Evolutionary conservation across 1,139 yeast species (phyloP), one percentile per base, ranked within the genome.

Genomic region (Geotrichum histeridarum): DNA sequence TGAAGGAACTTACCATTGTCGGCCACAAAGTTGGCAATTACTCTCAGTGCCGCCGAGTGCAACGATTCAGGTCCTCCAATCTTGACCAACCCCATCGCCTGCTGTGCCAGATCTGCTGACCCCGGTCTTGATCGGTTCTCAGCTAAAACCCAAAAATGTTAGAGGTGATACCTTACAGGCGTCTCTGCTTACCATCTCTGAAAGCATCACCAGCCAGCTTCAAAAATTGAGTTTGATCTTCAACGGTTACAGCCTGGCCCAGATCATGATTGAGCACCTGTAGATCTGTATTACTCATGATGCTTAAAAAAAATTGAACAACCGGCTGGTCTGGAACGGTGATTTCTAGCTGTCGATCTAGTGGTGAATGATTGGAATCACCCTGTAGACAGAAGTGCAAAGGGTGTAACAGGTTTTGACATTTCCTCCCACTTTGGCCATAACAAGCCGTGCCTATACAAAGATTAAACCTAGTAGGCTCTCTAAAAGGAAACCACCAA

Each of bases 1-100:
- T 30, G 37, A 41, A 15, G 8, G 9, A 12, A 56, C 59, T 11
- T 39, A 59, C 61, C 58, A 43, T 54, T 46, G 32, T 62, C 61
- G 30, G 61, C 60, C 15, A 60, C 59, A 11, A 60, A 50, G 44
- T 62, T 62, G 12, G 62, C 64, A 15, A 62, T 47, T 4, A 61
- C 57, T 17, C 60, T 50, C 17, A 62, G 46, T 11, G 47, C 45
- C 12, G 32, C 35, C 15, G 37, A 27, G 11, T 48, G 44, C 12
- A 53, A n/a, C 2, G 14, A 36, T 30, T 36, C 35, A 2, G 47
- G 18, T 14, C 14, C 35, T n/a, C 44, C 33, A n/a, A 11, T 2
- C 30, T 22, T 5, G 33, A 48, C 45, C 6, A 42, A 38, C 12
- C 43, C 35, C 55, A 54, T 51, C 6, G 48, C 54, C 31, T 14